Percentiles rank a stretch among this genome's conserved stretches.
Conservation (phyloP, 805 yeast genomes). For the Saccharomycopsis vini region DNA sequence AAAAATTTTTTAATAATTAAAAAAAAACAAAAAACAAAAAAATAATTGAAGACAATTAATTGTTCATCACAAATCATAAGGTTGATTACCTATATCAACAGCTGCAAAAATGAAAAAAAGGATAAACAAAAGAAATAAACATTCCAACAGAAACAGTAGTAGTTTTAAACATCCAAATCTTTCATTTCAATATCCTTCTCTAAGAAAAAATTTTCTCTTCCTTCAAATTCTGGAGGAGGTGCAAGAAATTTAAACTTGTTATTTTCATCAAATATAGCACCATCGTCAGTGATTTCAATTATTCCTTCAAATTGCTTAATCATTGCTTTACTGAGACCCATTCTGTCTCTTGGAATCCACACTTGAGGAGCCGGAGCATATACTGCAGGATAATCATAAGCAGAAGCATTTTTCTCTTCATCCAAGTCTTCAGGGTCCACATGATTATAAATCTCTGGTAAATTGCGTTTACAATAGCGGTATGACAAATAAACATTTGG, state of each 20-base stretch:
- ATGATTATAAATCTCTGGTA: constrained; percentile 54
- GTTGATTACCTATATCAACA: no score
- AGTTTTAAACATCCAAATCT: no score
- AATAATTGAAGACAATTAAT: no score
- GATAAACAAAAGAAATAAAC: no score
- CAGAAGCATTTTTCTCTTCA: constrained; percentile 43
- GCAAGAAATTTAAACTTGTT: constrained; percentile 41
- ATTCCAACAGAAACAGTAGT: no score
- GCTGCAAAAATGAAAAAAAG: no score
- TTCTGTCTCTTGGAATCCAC: constrained; percentile 89
- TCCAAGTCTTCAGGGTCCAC: constrained; percentile 36
- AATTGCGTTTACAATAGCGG: constrained; percentile 37
- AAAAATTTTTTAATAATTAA: no score
- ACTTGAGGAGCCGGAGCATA: constrained; percentile 60
- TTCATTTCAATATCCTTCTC: constrained; percentile 2
- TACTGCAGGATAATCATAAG: constrained; percentile 72
- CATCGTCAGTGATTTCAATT: constrained; percentile 58
- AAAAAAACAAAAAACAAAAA: no score
- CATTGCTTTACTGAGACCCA: constrained; percentile 64
- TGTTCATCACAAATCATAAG: no score
- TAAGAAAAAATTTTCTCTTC: not conserved
- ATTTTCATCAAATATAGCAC: constrained; percentile 47
- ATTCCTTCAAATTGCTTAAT: constrained; percentile 46
- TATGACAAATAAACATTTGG: constrained; percentile 48
- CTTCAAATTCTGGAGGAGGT: constrained; percentile 36